Base-by-base conservation (phyloP, 441 rosid species). In the Melastoma candidum region DNA sequence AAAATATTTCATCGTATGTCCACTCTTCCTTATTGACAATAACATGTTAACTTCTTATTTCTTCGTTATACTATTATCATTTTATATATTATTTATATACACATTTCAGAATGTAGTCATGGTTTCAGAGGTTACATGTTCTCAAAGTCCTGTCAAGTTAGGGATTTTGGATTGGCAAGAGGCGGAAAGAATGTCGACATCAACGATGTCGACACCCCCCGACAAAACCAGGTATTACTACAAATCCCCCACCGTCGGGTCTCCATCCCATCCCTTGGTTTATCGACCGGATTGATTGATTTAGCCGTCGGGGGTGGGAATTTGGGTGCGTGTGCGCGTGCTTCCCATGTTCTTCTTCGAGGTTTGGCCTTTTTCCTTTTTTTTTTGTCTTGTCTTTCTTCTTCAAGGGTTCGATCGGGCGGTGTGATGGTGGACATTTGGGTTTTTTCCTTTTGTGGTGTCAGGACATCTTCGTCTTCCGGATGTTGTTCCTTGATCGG, bases 261-360 rank as follows among this genome's bases (percentile, higher is more conserved):
- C 11, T 11, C 11, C 11, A 24, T 24, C 27, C 12, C 4, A 48
- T 12, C 12, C 11, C 26, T 6, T 24, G 0, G 2, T 49, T n/a
- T 8, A 39, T 36, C 46, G 46, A 24, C n/a, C 7, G 53, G 27
- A n/a, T 32, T 4, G 39, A 3, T 29, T 29, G 36, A 29, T 3
- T 29, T 29, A 7, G 7, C 7, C 36, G 36, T 29, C 36, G 7
- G 1, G 7, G 1, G 0, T 12, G 46, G 56, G 1, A 6, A 43
- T 8, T 17, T 44, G 52, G 3, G 49, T 25, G 22, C 22, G 22
- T 17, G 22, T 17, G 22, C 22, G 22, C 22, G 22, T 17, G 22
- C 22, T 53, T 48, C 47, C 68, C 49, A 73, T 77, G 85, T 65
- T 51, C 13, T 60, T 67, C 68, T 17, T 65, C 39, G 73, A 71